Percentiles rank a stretch among this genome's conserved stretches.
Evolutionary conservation across 345 rosid species (phyloP).

Genomic region (Aethionema arabicum): DNA sequence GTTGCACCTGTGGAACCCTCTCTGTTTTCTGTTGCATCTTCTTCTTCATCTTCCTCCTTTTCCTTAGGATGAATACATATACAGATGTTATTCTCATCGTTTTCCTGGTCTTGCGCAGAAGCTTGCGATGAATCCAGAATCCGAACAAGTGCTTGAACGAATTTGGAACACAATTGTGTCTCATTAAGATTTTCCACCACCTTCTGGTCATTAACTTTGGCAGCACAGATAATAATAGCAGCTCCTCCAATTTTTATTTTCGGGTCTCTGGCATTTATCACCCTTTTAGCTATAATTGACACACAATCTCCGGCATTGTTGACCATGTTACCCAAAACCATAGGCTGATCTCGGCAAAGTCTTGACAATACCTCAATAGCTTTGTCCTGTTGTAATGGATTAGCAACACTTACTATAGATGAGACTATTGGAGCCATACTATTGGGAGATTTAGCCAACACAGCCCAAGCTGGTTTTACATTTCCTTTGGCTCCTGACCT

Average conservation of each 20-base stretch:
- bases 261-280: constrained; percentile 54
- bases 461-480: constrained; percentile 90
- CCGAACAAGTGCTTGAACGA: constrained; percentile 76
- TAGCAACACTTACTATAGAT: constrained; percentile 65
- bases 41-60: constrained; percentile 40
- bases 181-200: constrained; percentile 85
- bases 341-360: constrained; percentile 82
- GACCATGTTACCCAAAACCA: constrained; percentile 75
- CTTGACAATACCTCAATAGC: constrained; percentile 89
- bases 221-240: constrained; percentile 90
- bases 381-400: constrained; percentile 82
- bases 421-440: constrained; percentile 80
- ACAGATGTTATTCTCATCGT: constrained; percentile 52
- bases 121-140: constrained; percentile 56
- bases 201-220: constrained; percentile 79
- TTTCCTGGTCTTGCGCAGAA: constrained; percentile 49
- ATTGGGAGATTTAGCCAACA: constrained; percentile 77
- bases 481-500: constrained; percentile 60
- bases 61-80: constrained; percentile 56
- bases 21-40: constrained; percentile 45
- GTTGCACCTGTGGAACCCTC: constrained; percentile 51
- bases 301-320: constrained; percentile 65
- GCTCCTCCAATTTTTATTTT: constrained; percentile 95
- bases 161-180: constrained; percentile 56
- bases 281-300: constrained; percentile 67